These are phyloP conservation scores for Wickerhamiella kazuoi DNA, from an alignment of 805 yeast genomes.

Conservation along the genomic window DNA sequence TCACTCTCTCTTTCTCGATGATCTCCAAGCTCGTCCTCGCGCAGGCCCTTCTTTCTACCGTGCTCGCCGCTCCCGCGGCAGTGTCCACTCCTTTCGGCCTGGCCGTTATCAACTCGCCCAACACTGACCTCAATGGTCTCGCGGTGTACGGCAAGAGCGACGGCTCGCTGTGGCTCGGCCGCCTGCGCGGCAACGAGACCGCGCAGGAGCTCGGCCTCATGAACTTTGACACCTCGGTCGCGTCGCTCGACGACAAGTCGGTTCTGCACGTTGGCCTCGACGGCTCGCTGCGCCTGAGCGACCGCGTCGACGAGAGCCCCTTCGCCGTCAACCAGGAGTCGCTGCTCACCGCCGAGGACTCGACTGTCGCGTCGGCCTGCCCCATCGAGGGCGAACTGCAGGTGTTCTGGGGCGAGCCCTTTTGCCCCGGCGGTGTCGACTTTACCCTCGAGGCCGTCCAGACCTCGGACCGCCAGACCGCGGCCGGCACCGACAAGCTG, in stretches of 20 bases:
- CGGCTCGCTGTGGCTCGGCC: conserved; percentile 8
- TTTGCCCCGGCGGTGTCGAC: background rate
- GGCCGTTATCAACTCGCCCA: background rate
- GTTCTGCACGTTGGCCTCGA: background rate
- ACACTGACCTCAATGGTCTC: background rate
- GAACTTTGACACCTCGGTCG: conserved; percentile 2
- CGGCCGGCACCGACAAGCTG: background rate
- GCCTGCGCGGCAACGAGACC: background rate
- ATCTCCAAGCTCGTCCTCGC: conserved; percentile 2
- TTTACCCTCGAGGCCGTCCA: background rate
- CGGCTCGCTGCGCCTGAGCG: background rate
- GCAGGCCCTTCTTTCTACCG: conserved; percentile 10
- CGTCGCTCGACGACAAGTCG: background rate
- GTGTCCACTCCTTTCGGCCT: conserved; percentile 4
- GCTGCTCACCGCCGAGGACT: background rate
- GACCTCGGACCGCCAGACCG: background rate
- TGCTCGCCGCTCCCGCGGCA: conserved; percentile 10
- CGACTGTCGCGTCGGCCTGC: background rate
- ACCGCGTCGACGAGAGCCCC: background rate
- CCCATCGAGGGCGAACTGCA: background rate
- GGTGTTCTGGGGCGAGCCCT: background rate
- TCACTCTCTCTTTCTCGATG: background rate
- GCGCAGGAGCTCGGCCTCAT: conserved; percentile 5
- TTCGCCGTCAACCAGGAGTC: background rate
- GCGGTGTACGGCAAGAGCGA: conserved; percentile 7